Evolutionary conservation across 495 filamentous ascomycete species (phyloP).

Genomic region (Sporormia fimetaria): DNA sequence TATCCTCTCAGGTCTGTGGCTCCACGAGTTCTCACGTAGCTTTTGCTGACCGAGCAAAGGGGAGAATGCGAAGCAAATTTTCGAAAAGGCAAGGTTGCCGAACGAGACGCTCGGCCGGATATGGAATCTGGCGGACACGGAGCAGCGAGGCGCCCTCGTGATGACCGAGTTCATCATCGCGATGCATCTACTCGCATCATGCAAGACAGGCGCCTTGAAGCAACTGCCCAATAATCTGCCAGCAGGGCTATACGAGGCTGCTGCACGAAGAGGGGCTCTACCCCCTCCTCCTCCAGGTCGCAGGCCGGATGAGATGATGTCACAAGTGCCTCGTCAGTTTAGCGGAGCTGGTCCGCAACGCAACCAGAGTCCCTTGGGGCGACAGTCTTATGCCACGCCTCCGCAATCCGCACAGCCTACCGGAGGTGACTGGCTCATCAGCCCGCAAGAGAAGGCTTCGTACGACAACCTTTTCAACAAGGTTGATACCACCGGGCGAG

Average conservation of each 20-base stretch:
- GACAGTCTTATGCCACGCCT: slow-evolving; percentile 42
- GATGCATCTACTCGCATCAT: slow-evolving; percentile 91
- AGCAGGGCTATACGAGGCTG: slow-evolving; percentile 81
- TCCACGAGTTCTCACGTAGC: not conserved
- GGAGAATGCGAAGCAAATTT: slow-evolving; percentile 83
- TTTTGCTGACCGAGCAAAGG: slow-evolving; percentile 35
- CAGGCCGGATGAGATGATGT: slow-evolving; percentile 12
- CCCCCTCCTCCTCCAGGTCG: slow-evolving; percentile 33
- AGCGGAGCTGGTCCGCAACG: slow-evolving; percentile 50
- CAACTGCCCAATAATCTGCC: slow-evolving; percentile 74
- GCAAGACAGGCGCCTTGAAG: slow-evolving; percentile 68
- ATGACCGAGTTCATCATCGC: slow-evolving; percentile 92
- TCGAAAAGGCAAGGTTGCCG: slow-evolving; percentile 79
- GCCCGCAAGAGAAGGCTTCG: slow-evolving; percentile 65
- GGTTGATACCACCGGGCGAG: slow-evolving; percentile 65
- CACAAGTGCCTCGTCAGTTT: slow-evolving; percentile 60
- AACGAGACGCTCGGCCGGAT: slow-evolving; percentile 86
- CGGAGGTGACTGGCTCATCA: slow-evolving; percentile 71
- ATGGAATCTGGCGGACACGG: slow-evolving; percentile 87
- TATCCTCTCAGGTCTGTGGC: slow-evolving; percentile 55
- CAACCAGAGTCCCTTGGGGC: slow-evolving; percentile 59
- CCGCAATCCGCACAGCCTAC: slow-evolving; percentile 51
- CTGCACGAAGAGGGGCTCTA: slow-evolving; percentile 52
- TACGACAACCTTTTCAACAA: slow-evolving; percentile 77
- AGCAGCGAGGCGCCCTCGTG: slow-evolving; percentile 81